Evolutionary conservation across 2,329 filamentous ascomycete species (phyloP), one percentile per base, ranked within the genome.

Genomic region (Fusarium mangiferae): DNA sequence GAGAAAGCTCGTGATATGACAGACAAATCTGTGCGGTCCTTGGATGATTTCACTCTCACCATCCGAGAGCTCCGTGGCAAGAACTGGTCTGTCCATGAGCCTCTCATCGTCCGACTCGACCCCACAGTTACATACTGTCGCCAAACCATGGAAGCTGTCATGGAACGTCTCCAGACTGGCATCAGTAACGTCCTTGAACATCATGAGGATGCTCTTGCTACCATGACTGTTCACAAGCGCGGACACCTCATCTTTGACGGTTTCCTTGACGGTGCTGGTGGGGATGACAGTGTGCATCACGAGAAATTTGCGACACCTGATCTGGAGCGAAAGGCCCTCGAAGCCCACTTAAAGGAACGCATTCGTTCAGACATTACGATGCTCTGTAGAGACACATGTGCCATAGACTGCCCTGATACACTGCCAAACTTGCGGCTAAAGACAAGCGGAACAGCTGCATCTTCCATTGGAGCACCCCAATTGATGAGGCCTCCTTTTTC

Each of bases 321-420:
- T 39, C 78, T 84, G 18, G 83, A 84, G 65, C 79, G 81, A 48
- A 81, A 83, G 41, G 78, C 68, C 1, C 74, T 88, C 12, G 73
- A 87, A 12, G 78, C 82, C 6, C 81, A 81, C 13, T 80, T 89
- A 30, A 84, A 82, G 65, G 79, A 83, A 17, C 84, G 85, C 26
- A 85, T 89, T 48, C 82, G 85, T 42, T 77, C 79, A 14, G 87
- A 88, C 61, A 83, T 89, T 28, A 82, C 85, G 45, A 84, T 84
- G 78, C 79, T 89, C 24, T 87, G 86, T 73, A 86, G 83, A 70
- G 87, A 89, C 69, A 88, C 87, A 3, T 86, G 86, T 68, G 82
- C 82, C 20, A 80, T 89, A 24, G 81, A 83, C 42, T 76, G 77
- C 51, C 66, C 76, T 36, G 79, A 80, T 41, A 62, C 70, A 22